These are phyloP conservation scores for Maudiozyma pseudohumilis DNA, from an alignment of 805 yeast species.

Conservation along the genomic window DNA sequence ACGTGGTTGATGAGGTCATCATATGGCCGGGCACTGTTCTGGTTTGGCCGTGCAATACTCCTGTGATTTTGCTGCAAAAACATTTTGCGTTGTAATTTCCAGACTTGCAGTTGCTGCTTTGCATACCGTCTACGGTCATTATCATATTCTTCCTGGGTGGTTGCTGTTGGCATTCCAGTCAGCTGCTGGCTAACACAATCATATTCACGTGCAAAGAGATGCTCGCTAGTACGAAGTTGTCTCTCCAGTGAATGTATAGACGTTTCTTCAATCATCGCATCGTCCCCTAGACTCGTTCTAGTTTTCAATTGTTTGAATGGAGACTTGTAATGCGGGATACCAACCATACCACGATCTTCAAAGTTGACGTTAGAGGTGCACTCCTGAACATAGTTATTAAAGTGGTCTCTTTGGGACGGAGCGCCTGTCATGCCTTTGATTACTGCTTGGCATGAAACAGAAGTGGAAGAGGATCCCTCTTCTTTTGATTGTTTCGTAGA, in stretches of 20 bases:
- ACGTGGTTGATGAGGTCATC: slow-evolving; percentile 19
- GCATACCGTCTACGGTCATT: slow-evolving; percentile 10
- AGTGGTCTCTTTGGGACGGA: not conserved
- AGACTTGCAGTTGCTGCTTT: slow-evolving; percentile 12
- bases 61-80: slow-evolving; percentile 7
- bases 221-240: slow-evolving; percentile 1
- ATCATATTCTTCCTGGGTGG: slow-evolving; percentile 5
- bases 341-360: slow-evolving; percentile 5
- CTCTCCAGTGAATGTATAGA: not conserved
- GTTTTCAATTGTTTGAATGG: not conserved
- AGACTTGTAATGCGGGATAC: slow-evolving; percentile 12
- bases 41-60: slow-evolving; percentile 2
- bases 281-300: slow-evolving; percentile 1
- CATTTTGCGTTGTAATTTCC: slow-evolving; percentile 21
- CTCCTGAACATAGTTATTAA: slow-evolving; percentile 2
- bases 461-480: too few species aligned
- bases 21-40: slow-evolving; percentile 14
- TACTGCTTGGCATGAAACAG: too few species aligned
- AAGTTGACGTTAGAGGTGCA: not conserved
- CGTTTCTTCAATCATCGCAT: not conserved
- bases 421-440: slow-evolving; percentile 1
- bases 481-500: too few species aligned
- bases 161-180: not conserved
- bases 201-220: slow-evolving; percentile 2
- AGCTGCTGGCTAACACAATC: slow-evolving; percentile 3